A percentile compares a stretch with the other conserved stretches of the same genome.
Conservation (phyloP, 257 asterid genomes). For the Solanum sitiens region DNA sequence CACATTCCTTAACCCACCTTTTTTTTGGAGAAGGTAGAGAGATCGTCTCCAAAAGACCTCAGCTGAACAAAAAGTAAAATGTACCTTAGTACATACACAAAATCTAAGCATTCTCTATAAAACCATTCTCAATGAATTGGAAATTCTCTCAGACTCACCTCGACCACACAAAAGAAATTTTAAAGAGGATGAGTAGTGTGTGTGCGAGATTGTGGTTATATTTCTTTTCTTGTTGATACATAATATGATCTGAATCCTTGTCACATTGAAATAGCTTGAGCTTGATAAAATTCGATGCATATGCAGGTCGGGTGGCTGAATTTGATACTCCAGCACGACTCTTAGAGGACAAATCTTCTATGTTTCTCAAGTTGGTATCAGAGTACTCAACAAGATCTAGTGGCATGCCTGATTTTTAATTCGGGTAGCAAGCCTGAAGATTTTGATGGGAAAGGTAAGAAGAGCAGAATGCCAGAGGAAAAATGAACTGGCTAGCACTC, state of each 20-base stretch:
- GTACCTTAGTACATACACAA: background rate
- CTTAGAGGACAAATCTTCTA: slow-evolving; percentile 86
- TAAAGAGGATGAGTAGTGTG: background rate
- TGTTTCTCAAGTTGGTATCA: slow-evolving; percentile 87
- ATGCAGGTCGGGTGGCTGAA: slow-evolving; percentile 90
- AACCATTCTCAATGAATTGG: no score
- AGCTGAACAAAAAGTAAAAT: background rate
- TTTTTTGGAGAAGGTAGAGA: background rate
- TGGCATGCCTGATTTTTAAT: slow-evolving; percentile 46
- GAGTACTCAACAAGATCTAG: slow-evolving; percentile 85
- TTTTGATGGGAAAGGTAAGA: background rate
- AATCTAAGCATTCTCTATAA: no score
- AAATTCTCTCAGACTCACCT: no score
- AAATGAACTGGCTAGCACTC: background rate
- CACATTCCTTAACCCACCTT: background rate
- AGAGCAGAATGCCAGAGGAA: background rate
- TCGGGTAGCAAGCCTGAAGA: background rate
- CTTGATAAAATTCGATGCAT: background rate
- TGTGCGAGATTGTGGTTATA: background rate
- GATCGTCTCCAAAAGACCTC: background rate
- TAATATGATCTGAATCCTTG: background rate
- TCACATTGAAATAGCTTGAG: background rate
- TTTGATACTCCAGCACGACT: slow-evolving; percentile 80
- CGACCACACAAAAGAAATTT: background rate
- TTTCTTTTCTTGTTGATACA: background rate